Percentiles rank a stretch among this genome's conserved stretches.
These are phyloP conservation scores for Solanum chacoense DNA, from an alignment of 305 asterid genomes.

Conservation along the genomic window DNA sequence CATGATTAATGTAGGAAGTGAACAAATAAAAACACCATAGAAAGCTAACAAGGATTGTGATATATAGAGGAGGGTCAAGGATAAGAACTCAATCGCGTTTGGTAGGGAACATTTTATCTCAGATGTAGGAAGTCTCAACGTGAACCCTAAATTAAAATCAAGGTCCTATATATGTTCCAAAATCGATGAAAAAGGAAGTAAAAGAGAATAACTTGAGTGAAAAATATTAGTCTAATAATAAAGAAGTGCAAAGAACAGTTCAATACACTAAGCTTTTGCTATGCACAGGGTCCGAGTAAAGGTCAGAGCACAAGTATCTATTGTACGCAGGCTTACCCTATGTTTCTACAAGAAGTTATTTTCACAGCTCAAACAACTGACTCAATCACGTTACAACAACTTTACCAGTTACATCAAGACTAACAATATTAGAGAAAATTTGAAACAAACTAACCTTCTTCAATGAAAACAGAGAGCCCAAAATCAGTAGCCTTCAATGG, in stretches of 20 bases:
- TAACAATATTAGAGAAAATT: not conserved
- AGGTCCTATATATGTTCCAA: not conserved
- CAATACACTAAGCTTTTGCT: rapidly evolving
- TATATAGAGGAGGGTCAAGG: not conserved
- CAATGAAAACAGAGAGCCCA: conserved; percentile 14
- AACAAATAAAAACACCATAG: not conserved
- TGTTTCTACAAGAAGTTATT: no score
- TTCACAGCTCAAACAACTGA: not conserved
- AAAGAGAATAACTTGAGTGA: not conserved
- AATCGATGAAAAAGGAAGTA: not conserved
- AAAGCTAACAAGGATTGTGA: not conserved
- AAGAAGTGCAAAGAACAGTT: rapidly evolving
- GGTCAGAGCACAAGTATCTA: not conserved
- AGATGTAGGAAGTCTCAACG: rapidly evolving
- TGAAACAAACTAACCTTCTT: conserved; percentile 6
- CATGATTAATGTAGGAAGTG: not conserved
- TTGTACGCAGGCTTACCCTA: not conserved
- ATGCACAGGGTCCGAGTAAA: no score
- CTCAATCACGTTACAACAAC: rapidly evolving
- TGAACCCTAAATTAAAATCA: not conserved
- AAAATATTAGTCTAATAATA: no score
- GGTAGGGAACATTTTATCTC: not conserved
- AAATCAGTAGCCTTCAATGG: conserved; percentile 16
- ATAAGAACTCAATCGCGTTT: not conserved
- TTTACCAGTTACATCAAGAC: not conserved